Conservation (phyloP, 2,329 filamentous ascomycete species). For the Xylariaceae sp. region DNA sequence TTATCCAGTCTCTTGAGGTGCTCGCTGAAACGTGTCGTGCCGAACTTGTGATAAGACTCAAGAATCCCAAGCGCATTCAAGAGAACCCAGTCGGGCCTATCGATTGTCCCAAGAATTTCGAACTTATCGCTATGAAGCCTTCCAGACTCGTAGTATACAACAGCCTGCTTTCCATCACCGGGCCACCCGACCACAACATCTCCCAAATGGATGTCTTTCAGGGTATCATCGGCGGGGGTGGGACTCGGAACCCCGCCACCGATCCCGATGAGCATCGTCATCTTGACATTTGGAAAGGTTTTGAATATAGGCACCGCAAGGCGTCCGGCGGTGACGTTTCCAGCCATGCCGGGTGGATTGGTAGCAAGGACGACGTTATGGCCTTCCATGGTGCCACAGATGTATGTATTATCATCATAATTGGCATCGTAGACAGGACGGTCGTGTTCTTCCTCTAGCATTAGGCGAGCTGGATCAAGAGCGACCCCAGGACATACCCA, state of each 20-base stretch:
- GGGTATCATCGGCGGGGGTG: background rate
- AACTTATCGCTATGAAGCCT: background rate
- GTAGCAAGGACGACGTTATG: constrained; percentile 2
- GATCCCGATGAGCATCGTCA: constrained; percentile 1
- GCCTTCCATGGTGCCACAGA: background rate
- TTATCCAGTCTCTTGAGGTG: no score
- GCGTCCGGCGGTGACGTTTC: constrained; percentile 1
- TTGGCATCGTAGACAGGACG: background rate
- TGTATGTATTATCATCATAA: constrained; percentile 1
- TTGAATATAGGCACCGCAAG: background rate
- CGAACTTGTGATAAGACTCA: background rate
- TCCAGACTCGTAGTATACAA: constrained; percentile 1
- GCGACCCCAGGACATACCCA: constrained; percentile 1
- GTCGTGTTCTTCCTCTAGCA: background rate
- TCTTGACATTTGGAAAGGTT: constrained; percentile 1
- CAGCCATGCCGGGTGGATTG: background rate
- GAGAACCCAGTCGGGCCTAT: background rate
- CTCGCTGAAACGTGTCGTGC: no score
- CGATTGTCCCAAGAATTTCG: background rate
- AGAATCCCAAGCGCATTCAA: constrained; percentile 1
- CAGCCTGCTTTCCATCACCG: background rate
- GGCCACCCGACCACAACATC: background rate
- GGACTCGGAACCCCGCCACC: background rate
- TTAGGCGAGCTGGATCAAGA: background rate
- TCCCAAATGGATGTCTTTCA: background rate